These are phyloP conservation scores for Jatropha podagrica DNA, from an alignment of 441 rosid species.

Conservation along the genomic window DNA sequence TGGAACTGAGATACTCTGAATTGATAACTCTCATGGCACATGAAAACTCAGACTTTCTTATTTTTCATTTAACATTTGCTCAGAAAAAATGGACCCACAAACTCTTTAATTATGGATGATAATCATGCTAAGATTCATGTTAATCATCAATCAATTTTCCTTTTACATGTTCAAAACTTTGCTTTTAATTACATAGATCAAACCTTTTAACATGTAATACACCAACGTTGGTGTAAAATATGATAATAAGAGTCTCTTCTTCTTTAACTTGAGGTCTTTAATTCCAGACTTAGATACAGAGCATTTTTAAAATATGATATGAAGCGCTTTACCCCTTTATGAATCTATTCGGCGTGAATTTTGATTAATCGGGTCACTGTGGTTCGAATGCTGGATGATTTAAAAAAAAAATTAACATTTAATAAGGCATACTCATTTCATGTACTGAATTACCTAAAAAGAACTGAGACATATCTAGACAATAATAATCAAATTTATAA, in stretches of 20 bases:
- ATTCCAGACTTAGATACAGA: no score
- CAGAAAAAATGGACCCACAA: background rate
- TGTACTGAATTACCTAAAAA: background rate
- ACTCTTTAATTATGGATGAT: background rate
- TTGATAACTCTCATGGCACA: conserved; percentile 16
- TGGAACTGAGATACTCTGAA: conserved; percentile 9
- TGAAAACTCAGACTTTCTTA: conserved; percentile 2
- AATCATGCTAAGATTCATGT: background rate
- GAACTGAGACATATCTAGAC: background rate
- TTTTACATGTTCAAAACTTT: no score
- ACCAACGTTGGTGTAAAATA: no score
- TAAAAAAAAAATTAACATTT: no score
- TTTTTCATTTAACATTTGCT: background rate
- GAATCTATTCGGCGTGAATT: no score
- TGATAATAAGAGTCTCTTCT: no score
- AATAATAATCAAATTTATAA: background rate
- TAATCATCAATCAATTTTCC: background rate
- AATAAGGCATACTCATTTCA: background rate
- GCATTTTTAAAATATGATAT: no score
- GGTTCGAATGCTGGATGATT: no score
- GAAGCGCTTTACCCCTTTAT: no score
- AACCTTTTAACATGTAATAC: no score
- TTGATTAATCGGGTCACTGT: no score
- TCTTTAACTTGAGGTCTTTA: no score
- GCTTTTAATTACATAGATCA: background rate